phyloP scores from a whole-genome alignment of 2,329 filamentous ascomycete genomes.

The Phaeosphaeria sp. region DNA sequence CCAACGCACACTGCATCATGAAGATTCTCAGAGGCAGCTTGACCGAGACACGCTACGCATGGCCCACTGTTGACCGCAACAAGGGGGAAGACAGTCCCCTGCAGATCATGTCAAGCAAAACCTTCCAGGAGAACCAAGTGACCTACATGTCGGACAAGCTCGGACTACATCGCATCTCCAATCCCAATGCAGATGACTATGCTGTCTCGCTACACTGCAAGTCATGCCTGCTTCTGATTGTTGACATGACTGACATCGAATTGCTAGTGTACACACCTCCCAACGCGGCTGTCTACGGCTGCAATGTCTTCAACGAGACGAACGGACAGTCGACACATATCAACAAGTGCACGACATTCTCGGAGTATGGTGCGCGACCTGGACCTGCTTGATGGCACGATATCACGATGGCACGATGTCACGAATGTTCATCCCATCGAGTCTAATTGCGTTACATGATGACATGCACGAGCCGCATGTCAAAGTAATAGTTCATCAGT shows the following conservation, averaged over 20 bases:
- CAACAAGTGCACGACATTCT: constrained; percentile 40
- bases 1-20: constrained; percentile 90
- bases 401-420: too few species aligned
- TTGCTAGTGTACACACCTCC: constrained; percentile 86
- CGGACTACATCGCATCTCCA: constrained; percentile 83
- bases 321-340: constrained; percentile 62
- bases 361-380: constrained; percentile 36
- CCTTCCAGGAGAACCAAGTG: constrained; percentile 74
- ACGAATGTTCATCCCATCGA: too few species aligned
- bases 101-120: constrained; percentile 69
- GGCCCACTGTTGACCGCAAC: constrained; percentile 62
- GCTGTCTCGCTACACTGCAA: constrained; percentile 83
- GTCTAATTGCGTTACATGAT: too few species aligned
- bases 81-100: constrained; percentile 62
- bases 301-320: constrained; percentile 78
- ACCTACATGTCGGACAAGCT: constrained; percentile 92
- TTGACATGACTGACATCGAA: constrained; percentile 6
- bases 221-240: constrained; percentile 29
- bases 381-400: background rate
- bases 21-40: constrained; percentile 80
- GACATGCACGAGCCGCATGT: too few species aligned
- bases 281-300: constrained; percentile 83
- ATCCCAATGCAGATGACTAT: constrained; percentile 72
- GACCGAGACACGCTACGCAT: constrained; percentile 81
- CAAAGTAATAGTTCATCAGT: too few species aligned